Base-by-base conservation (phyloP, 768 basidiomycete species). In the Tulasnella calospora region DNA sequence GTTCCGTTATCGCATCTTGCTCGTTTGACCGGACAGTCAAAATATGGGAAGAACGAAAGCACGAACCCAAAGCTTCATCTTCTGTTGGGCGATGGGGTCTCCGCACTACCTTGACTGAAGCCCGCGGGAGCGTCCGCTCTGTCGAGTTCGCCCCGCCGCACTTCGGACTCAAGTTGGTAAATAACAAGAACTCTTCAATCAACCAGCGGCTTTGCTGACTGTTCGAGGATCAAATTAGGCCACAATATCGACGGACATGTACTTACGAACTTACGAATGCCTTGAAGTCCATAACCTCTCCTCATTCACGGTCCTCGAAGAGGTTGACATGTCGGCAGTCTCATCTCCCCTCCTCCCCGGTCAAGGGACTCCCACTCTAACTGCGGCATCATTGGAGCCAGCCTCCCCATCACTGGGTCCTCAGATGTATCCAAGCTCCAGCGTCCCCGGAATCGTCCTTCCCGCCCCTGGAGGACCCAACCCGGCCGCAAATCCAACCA, bases 11-110 rank as follows among this genome's bases (percentile, higher is more conserved):
- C 77, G 95, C 95, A 0, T 94, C 93, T 4, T 89, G 91, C 6
- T 95, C 93, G 1, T 95, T 96, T 82, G 97, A 98, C 84, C 89
- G 96, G 35, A 93, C 93, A 0, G 93, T 96, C 77, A 94, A 96
- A 84, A 89, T 99, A 21, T 98, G 95, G 95, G 94, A 96, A 83
- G 78, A 79, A 78, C 71, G 19, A 74, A 78, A 41, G 79, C 81
- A 5, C 80, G 81, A 61, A 80, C 79, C 67, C 70, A 84, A 84
- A 10, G 61, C 61, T 67, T 80, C 71, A 35, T 73, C 81, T 55
- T 78, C 83, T 19, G 84, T 89, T 76, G 47, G 71, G 35, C 86
- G 91, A 74, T 96, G 95, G 94, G 86, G 88, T 0, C 91, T 93
- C 82, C 87, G 90, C 74, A 91, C 91, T 0, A 88, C 92, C 6